Evolutionary conservation across 805 yeast species (phyloP).

Genomic region (Martiniozyma abietophila): DNA sequence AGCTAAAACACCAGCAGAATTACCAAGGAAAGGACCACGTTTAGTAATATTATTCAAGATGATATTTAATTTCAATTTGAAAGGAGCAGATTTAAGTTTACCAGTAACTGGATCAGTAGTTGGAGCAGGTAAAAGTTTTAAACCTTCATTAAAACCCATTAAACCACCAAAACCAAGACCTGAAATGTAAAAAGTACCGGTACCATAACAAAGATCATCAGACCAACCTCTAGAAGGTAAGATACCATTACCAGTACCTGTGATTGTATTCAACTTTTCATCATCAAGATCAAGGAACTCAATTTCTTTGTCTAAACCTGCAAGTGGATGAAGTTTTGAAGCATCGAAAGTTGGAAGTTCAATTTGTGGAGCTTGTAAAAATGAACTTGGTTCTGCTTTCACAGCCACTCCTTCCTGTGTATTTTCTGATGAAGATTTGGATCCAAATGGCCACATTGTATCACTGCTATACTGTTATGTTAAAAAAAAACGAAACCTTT

Average conservation of each 20-base stretch:
- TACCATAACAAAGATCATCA: conserved; percentile 95
- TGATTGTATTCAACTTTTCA: conserved; percentile 64
- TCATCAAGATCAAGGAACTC: conserved; percentile 88
- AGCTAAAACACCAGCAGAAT: conserved; percentile 91
- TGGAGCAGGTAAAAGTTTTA: conserved; percentile 54
- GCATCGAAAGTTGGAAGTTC: conserved; percentile 44
- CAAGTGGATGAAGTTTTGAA: conserved; percentile 76
- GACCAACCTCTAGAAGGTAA: conserved; percentile 97
- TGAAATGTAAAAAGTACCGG: conserved; percentile 84
- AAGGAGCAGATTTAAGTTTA: conserved; percentile 48
- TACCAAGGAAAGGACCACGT: conserved; percentile 94
- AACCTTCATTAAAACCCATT: conserved; percentile 81
- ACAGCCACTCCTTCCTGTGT: not conserved
- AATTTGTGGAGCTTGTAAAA: conserved; percentile 10
- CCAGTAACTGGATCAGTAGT: conserved; percentile 55
- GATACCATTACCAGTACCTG: conserved; percentile 75
- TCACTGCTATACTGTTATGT: no score
- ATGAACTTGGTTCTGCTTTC: not conserved
- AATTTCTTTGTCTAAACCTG: conserved; percentile 82
- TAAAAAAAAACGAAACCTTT: no score
- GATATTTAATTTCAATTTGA: conserved; percentile 79
- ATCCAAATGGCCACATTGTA: conserved; percentile 18
- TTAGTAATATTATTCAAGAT: conserved; percentile 86
- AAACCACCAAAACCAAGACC: conserved; percentile 88
- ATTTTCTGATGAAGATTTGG: conserved; percentile 8